Conservation (phyloP, 108 stramenopile genomes). For the Bacterosira constricta region DNA sequence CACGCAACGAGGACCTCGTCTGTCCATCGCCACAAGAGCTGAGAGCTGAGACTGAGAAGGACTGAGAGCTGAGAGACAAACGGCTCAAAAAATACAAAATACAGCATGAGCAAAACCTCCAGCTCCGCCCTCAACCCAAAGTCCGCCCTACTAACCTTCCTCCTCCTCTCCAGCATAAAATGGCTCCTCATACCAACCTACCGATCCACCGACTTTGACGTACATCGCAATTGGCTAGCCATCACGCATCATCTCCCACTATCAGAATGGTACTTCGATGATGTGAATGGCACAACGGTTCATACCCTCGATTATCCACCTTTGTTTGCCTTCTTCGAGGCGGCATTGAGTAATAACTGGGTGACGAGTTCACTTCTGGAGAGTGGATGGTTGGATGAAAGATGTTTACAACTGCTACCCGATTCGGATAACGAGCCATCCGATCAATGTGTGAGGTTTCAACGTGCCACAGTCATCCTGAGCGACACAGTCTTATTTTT, state of each 20-base stretch:
- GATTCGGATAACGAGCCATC: slow-evolving; percentile 51
- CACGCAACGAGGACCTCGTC: neutral
- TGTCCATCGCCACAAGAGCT: neutral
- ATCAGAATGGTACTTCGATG: slow-evolving; percentile 91
- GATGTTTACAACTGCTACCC: slow-evolving; percentile 65
- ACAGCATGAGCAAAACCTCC: neutral
- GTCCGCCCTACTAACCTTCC: slow-evolving; percentile 34
- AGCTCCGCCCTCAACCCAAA: slow-evolving; percentile 4
- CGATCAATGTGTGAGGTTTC: slow-evolving; percentile 66
- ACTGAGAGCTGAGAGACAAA: too few species aligned
- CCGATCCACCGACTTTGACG: slow-evolving; percentile 92
- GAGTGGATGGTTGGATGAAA: slow-evolving; percentile 48
- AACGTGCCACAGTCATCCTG: slow-evolving; percentile 82
- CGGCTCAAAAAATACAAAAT: too few species aligned
- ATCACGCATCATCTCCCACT: slow-evolving; percentile 81
- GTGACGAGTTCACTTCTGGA: slow-evolving; percentile 31
- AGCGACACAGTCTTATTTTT: slow-evolving; percentile 71
- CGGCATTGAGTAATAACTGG: slow-evolving; percentile 63
- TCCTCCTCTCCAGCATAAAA: slow-evolving; percentile 59
- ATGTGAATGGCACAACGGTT: slow-evolving; percentile 71
- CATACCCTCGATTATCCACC: slow-evolving; percentile 99
- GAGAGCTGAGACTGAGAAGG: too few species aligned
- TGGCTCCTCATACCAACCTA: slow-evolving; percentile 76
- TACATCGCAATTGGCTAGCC: slow-evolving; percentile 97
- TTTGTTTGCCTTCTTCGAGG: slow-evolving; percentile 92